phyloP scores from a whole-genome alignment of 2,329 filamentous ascomycete species.

The Claviceps maximensis region DNA sequence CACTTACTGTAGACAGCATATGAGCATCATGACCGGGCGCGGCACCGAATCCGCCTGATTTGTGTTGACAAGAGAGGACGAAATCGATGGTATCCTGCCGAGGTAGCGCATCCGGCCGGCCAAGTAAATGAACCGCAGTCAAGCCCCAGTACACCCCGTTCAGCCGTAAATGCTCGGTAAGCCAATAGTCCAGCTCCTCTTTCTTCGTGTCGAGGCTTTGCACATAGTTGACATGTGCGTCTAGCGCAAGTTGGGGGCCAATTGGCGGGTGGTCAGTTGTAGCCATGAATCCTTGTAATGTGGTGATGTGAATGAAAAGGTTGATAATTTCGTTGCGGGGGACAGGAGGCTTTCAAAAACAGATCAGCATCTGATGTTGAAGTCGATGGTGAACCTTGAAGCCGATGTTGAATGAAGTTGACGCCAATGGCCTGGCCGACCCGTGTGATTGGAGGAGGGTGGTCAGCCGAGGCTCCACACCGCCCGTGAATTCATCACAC shows the following conservation, averaged over 20 bases:
- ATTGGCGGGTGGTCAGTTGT: constrained; percentile 16
- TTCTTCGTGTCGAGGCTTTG: constrained; percentile 82
- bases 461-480: not conserved
- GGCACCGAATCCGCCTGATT: constrained; percentile 82
- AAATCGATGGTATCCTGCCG: constrained; percentile 75
- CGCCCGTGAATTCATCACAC: too few species aligned
- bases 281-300: constrained; percentile 15
- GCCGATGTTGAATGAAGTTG: not conserved
- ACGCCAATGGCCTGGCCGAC: not conserved
- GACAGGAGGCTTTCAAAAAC: not conserved
- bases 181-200: constrained; percentile 94
- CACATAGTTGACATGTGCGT: constrained; percentile 77
- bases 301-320: not conserved
- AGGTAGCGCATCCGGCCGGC: constrained; percentile 67
- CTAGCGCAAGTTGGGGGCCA: constrained; percentile 33
- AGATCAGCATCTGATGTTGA: too few species aligned
- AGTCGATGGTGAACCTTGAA: too few species aligned
- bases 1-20: constrained; percentile 91
- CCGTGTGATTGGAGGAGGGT: not conserved
- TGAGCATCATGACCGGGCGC: constrained; percentile 91
- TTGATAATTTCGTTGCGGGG: not conserved
- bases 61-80: constrained; percentile 86
- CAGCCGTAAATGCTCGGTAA: constrained; percentile 90
- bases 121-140: constrained; percentile 73
- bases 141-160: constrained; percentile 97